Base-by-base conservation (phyloP, 345 rosid species). In the Salix dunnii region DNA sequence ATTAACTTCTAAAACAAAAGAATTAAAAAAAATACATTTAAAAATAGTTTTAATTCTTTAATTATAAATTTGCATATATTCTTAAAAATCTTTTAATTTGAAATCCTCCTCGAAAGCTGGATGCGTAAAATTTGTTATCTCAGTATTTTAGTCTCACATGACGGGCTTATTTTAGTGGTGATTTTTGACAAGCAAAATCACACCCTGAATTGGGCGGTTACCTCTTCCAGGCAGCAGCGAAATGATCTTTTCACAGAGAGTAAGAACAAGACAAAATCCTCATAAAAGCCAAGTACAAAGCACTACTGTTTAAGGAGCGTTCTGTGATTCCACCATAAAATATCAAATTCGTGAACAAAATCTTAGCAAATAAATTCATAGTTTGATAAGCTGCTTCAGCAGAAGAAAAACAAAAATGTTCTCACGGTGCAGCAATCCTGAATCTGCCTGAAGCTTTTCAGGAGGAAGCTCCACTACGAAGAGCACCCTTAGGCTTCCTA, bases 401-500 rank as follows among this genome's bases (percentile, higher is more conserved):
- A 31, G 23, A 51, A 53, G n/a, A 46, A 55, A 16, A 30, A 6
- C 38, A 66, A 66, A 71, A 67, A 28, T 8, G 42, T n/a, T 65
- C 66, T 12, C 43, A 20, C 53, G 46, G 53, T 23, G 21, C 68
- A 14, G 18, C 27, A 13, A 17, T 72, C 51, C 21, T 6, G 75
- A 43, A 36, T 36, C 68, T 2, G 43, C 61, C 70, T 4, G 9
- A 48, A 48, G 5, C n/a, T 38, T 49, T 72, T 79, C 76, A 80
- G 51, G 81, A 75, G 27, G 83, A 85, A 35, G 80, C 74, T 55
- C 78, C 81, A 18, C 82, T 76, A 43, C 76, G 78, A 33, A 70
- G 72, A 30, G 80, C 67, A 67, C 73, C 68, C 83, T 78, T 87
- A 9, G 85, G 25, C 71, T 87, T 85, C 80, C 82, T 76, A 6